A percentile compares a stretch with the other conserved stretches of the same genome.
phyloP scores from a whole-genome alignment of 1,284 basidiomycete species.

The Puccinia novopanici region DNA sequence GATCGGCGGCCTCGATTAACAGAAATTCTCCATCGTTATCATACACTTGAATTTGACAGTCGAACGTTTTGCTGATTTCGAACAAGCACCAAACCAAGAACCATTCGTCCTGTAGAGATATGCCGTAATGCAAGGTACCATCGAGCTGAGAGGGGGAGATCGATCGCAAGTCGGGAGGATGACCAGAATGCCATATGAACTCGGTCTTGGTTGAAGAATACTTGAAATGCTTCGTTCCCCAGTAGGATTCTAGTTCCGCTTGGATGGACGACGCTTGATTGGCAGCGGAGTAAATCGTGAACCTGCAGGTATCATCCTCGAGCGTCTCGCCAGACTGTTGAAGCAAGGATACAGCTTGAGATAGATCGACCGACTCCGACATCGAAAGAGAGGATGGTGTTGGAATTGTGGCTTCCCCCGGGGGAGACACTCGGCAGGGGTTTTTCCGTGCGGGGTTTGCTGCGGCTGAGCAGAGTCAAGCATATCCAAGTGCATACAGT shows the following conservation, averaged over 20 bases:
- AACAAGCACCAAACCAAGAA: constrained; percentile 81
- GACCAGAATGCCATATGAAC: constrained; percentile 47
- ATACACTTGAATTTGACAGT: constrained; percentile 67
- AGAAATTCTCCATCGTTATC: constrained; percentile 96
- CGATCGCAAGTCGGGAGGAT: constrained; percentile 4
- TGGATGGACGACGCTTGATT: constrained; percentile 30
- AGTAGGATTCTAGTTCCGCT: constrained; percentile 23
- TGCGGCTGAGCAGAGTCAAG: too few relatives aligned
- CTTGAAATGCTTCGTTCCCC: constrained; percentile 11
- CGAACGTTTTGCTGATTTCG: constrained; percentile 74
- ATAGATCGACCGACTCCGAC: constrained; percentile 1
- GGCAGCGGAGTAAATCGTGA: constrained; percentile 20
- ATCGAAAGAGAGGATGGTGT: background rate
- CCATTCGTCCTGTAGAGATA: constrained; percentile 96
- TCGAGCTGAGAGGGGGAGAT: background rate
- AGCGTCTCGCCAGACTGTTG: constrained; percentile 10
- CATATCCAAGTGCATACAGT: too few relatives aligned
- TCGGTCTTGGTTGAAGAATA: constrained; percentile 14
- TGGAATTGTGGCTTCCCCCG: background rate
- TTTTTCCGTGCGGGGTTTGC: too few relatives aligned
- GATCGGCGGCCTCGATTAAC: constrained; percentile 92
- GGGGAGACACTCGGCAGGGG: too few relatives aligned
- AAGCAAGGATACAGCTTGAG: background rate
- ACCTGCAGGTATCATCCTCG: constrained; percentile 24
- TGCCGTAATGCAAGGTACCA: constrained; percentile 63